Percentiles rank a stretch among this genome's conserved stretches.
phyloP scores from a whole-genome alignment of 164 flowering plant species.

The Tinospora cordifolia region DNA sequence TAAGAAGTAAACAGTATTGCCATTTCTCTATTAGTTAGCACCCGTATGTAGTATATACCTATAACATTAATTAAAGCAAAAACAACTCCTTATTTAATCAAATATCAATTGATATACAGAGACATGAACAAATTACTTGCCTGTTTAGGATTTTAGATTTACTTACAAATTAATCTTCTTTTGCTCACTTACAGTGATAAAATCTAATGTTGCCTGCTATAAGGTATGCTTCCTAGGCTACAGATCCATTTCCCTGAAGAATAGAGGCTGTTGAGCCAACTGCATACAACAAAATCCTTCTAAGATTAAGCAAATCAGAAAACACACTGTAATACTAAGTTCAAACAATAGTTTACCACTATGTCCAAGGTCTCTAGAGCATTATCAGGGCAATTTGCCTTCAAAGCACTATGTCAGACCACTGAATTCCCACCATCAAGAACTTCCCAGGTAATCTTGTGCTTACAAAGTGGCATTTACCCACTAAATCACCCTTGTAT shows the following conservation, averaged over 20 bases:
- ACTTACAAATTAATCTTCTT: no score
- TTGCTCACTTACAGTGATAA: no score
- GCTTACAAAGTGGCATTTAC: slow-evolving; percentile 83
- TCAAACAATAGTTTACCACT: slow-evolving; percentile 40
- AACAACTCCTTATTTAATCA: no score
- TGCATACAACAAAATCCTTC: slow-evolving; percentile 18
- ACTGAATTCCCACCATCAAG: slow-evolving; percentile 78
- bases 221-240: slow-evolving; percentile 86
- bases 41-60: slow-evolving; percentile 97
- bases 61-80: no score
- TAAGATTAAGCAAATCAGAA: slow-evolving; percentile 3
- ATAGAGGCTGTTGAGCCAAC: slow-evolving; percentile 75
- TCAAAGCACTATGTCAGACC: slow-evolving; percentile 84
- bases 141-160: no score
- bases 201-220: slow-evolving; percentile 83
- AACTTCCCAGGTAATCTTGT: slow-evolving; percentile 89
- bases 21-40: slow-evolving; percentile 88
- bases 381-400: slow-evolving; percentile 58
- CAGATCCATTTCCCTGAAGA: slow-evolving; percentile 82
- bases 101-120: no score
- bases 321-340: neutral
- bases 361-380: slow-evolving; percentile 59
- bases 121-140: no score
- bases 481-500: slow-evolving; percentile 84
- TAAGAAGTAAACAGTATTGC: slow-evolving; percentile 90